These are phyloP conservation scores for Calonectria leucothoes DNA, from an alignment of 2,329 filamentous ascomycete genomes.

Conservation along the genomic window DNA sequence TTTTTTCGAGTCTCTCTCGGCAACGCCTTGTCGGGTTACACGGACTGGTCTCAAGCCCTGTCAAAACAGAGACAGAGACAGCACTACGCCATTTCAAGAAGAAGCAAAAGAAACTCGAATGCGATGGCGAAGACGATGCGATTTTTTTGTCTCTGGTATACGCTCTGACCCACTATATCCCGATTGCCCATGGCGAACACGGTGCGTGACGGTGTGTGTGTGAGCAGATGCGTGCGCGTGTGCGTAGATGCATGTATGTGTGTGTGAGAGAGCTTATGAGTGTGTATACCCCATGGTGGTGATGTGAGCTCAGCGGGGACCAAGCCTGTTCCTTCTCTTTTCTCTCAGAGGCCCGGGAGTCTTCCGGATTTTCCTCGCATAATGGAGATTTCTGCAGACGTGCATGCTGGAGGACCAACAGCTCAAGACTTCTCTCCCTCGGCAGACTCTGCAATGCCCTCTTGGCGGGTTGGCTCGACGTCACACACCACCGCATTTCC, in stretches of 20 bases:
- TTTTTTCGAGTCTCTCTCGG: not conserved
- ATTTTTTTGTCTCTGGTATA: not conserved
- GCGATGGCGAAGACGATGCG: not conserved
- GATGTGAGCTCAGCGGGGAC: not conserved
- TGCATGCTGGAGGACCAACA: not conserved
- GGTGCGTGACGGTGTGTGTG: slow-evolving; percentile 1
- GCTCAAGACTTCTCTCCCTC: not conserved
- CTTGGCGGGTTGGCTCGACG: not conserved
- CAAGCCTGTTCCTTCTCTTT: not conserved
- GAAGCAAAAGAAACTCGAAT: not conserved
- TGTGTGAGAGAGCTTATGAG: not conserved
- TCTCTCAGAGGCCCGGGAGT: not conserved
- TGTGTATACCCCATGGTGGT: not conserved
- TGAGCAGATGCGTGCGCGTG: not conserved
- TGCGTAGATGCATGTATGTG: not conserved
- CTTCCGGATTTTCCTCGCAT: not conserved
- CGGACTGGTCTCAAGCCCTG: not conserved
- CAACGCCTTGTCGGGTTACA: not conserved
- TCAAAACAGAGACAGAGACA: not conserved
- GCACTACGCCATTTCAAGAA: not conserved
- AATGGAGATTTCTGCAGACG: not conserved
- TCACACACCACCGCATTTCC: not conserved
- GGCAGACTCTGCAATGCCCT: not conserved
- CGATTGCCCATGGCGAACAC: not conserved
- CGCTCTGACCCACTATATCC: not conserved